Evolutionary conservation across 208 protist species (phyloP).

Genomic region (Porcisia hertigi): DNA sequence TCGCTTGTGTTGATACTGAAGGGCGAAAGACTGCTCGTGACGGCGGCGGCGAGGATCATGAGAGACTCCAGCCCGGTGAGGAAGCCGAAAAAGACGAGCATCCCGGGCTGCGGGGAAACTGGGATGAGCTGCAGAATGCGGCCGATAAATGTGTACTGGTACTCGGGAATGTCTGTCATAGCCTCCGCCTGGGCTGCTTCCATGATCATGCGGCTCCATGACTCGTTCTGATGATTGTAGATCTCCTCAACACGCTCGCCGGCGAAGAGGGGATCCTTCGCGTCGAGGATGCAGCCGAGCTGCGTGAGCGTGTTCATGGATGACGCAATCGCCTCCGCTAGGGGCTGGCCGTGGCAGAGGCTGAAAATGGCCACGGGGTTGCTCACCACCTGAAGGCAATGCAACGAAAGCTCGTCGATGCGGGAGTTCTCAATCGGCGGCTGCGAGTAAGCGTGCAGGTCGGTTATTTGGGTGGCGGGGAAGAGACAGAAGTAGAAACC

Average conservation of each 20-base stretch:
- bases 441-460: slow-evolving; percentile 43
- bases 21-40: slow-evolving; percentile 61
- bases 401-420: slow-evolving; percentile 79
- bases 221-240: slow-evolving; percentile 21
- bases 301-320: slow-evolving; percentile 74
- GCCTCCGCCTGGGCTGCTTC: slow-evolving; percentile 32
- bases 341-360: slow-evolving; percentile 72
- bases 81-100: slow-evolving; percentile 76
- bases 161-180: slow-evolving; percentile 40
- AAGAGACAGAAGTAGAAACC: slow-evolving; percentile 84
- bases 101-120: slow-evolving; percentile 58
- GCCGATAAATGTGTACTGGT: slow-evolving; percentile 67
- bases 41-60: slow-evolving; percentile 69
- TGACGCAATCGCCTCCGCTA: slow-evolving; percentile 53
- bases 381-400: slow-evolving; percentile 70
- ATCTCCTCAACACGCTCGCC: slow-evolving; percentile 44
- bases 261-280: slow-evolving; percentile 27
- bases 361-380: slow-evolving; percentile 76
- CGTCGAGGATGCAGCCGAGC: slow-evolving; percentile 68
- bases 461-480: slow-evolving; percentile 46
- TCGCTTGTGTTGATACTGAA: slow-evolving; percentile 50
- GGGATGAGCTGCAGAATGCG: slow-evolving; percentile 75
- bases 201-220: slow-evolving; percentile 35
- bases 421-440: slow-evolving; percentile 48
- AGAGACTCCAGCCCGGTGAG: slow-evolving; percentile 69